Percentiles rank a stretch among this genome's conserved stretches.
phyloP scores from a whole-genome alignment of 176 grass and related monocot species.

The maize (Zea mays) region DNA sequence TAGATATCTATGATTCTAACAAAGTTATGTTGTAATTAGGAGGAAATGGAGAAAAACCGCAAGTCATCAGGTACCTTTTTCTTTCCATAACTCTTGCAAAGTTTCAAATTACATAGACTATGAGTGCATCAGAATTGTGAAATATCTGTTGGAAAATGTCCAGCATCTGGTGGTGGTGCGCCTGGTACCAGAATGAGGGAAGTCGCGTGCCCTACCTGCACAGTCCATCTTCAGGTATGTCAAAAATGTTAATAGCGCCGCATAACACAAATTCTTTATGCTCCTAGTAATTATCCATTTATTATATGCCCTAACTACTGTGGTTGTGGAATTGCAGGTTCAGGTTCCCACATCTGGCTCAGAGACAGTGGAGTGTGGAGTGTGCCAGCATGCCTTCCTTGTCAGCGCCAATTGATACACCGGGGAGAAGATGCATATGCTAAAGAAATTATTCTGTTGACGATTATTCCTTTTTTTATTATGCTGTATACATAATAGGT shows the following conservation, averaged over 20 bases:
- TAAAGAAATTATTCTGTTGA: slow-evolving; percentile 38
- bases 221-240: slow-evolving; percentile 94
- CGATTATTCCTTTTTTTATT: neutral
- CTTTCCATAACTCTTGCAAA: neutral
- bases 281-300: neutral
- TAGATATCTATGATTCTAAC: slow-evolving; percentile 30
- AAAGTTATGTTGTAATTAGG: slow-evolving; percentile 53
- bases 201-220: slow-evolving; percentile 95
- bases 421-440: neutral
- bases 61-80: slow-evolving; percentile 73
- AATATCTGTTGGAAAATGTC: slow-evolving; percentile 43
- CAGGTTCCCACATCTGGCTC: slow-evolving; percentile 87
- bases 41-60: slow-evolving; percentile 92
- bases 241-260: neutral
- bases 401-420: slow-evolving; percentile 72
- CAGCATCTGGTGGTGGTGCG: slow-evolving; percentile 37
- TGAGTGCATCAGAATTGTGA: slow-evolving; percentile 6
- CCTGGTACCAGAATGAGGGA: slow-evolving; percentile 76
- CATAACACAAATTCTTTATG: neutral
- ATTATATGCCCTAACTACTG: neutral
- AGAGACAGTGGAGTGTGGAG: slow-evolving; percentile 93
- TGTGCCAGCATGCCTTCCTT: slow-evolving; percentile 95
- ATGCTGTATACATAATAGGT: slow-evolving; percentile 30
- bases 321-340: slow-evolving; percentile 61
- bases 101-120: neutral